phyloP scores from a whole-genome alignment of 1,139 yeast genomes.

The Pichia sp. region DNA sequence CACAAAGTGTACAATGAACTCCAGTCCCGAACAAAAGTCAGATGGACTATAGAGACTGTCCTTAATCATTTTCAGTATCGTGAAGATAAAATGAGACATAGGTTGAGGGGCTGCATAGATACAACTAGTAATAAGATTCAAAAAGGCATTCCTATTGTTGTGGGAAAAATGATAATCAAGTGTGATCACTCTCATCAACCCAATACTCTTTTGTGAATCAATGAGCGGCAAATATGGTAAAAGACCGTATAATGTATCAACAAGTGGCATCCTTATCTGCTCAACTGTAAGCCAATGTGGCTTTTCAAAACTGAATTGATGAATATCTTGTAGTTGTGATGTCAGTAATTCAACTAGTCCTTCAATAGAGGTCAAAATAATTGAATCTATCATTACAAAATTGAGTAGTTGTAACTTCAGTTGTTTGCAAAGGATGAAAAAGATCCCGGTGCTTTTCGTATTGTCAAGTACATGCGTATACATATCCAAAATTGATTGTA shows the following conservation, averaged over 20 bases:
- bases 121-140: constrained; percentile 10
- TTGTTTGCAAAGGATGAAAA: too few relatives aligned
- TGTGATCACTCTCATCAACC: constrained; percentile 5
- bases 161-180: constrained; percentile 12
- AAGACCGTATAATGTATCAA: constrained; percentile 59
- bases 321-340: constrained; percentile 49
- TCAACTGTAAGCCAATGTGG: constrained; percentile 44
- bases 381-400: too few relatives aligned
- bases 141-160: constrained; percentile 3
- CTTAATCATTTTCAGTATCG: constrained; percentile 8
- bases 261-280: constrained; percentile 61
- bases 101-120: constrained; percentile 7
- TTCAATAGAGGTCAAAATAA: too few relatives aligned
- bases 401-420: too few relatives aligned
- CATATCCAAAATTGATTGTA: too few relatives aligned
- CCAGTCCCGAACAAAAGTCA: too few relatives aligned
- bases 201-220: constrained; percentile 25
- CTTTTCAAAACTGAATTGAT: constrained; percentile 38
- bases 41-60: too few relatives aligned
- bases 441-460: too few relatives aligned
- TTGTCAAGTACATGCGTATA: too few relatives aligned
- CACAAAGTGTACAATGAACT: too few relatives aligned
- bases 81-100: constrained; percentile 8
- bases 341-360: constrained; percentile 44
- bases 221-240: constrained; percentile 59